Percentiles rank a stretch among this genome's conserved stretches.
Conservation (phyloP, 176 grass and related monocot genomes). For the Cocos nucifera region DNA sequence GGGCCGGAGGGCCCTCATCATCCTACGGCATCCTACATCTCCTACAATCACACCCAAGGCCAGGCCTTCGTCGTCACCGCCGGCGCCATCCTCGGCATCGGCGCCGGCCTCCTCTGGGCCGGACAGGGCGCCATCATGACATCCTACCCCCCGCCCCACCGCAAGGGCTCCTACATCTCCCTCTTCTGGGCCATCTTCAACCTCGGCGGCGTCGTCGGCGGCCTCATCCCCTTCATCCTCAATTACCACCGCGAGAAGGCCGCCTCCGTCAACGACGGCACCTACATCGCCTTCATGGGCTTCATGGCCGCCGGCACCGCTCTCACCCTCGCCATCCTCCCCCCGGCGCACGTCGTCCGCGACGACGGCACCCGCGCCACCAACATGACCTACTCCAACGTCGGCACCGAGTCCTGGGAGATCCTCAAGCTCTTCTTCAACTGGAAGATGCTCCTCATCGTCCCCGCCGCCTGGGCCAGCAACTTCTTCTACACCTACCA, state of each 20-base stretch:
- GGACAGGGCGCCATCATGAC: conserved; percentile 88
- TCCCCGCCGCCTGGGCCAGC: conserved; percentile 70
- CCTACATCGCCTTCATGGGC: conserved; percentile 71
- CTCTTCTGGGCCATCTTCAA: conserved; percentile 96
- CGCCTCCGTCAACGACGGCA: conserved; percentile 51
- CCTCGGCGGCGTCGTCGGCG: conserved; percentile 83
- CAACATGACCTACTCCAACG: conserved; percentile 36
- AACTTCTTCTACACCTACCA: conserved; percentile 99
- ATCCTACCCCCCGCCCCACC: conserved; percentile 57
- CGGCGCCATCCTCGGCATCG: conserved; percentile 62
- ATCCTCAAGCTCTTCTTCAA: conserved; percentile 62
- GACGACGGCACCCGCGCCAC: conserved; percentile 57
- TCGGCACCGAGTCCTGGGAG: conserved; percentile 36
- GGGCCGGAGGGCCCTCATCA: conserved; percentile 90
- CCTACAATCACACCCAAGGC: conserved; percentile 53
- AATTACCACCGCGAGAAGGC: conserved; percentile 40
- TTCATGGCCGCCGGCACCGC: conserved; percentile 63
- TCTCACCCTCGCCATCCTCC: conserved; percentile 46
- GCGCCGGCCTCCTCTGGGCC: conserved; percentile 82
- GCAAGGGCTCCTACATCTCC: conserved; percentile 78
- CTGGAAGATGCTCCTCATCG: conserved; percentile 84
- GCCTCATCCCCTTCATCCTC: conserved; percentile 83
- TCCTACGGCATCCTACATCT: conserved; percentile 91
- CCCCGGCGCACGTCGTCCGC: conserved; percentile 44
- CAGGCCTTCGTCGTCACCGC: conserved; percentile 54